phyloP scores from a whole-genome alignment of 2,329 filamentous ascomycete species.

The Didymella arachidicola region DNA sequence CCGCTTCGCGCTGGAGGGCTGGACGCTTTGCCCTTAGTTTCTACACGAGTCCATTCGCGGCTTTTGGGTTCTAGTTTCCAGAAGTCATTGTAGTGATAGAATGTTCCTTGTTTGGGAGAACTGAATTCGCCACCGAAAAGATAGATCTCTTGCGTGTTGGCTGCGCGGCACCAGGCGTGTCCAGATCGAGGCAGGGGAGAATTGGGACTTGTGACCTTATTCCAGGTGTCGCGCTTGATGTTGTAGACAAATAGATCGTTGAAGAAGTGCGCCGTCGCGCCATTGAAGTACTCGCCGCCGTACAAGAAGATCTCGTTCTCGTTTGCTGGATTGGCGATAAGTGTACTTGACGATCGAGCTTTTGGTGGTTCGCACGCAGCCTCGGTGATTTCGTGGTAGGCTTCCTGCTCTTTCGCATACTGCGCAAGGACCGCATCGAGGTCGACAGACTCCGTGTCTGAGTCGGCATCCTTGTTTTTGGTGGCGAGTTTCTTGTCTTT shows the following conservation, averaged over 20 bases:
- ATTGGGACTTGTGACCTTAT: slow-evolving; percentile 87
- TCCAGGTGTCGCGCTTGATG: slow-evolving; percentile 88
- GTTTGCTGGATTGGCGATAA: slow-evolving; percentile 86
- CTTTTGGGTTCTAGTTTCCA: slow-evolving; percentile 87
- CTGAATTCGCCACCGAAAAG: slow-evolving; percentile 97
- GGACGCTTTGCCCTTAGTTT: slow-evolving; percentile 80
- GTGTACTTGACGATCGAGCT: slow-evolving; percentile 78
- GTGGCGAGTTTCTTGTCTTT: slow-evolving; percentile 81
- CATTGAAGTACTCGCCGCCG: slow-evolving; percentile 96
- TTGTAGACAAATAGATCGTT: slow-evolving; percentile 74
- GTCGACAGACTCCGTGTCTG: slow-evolving; percentile 90
- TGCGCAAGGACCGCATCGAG: slow-evolving; percentile 92
- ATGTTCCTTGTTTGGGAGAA: slow-evolving; percentile 95
- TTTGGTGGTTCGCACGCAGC: slow-evolving; percentile 74
- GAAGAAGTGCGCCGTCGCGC: slow-evolving; percentile 77
- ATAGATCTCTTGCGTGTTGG: slow-evolving; percentile 85
- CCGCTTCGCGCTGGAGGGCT: slow-evolving; percentile 85
- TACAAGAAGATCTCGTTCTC: slow-evolving; percentile 89
- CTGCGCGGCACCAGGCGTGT: slow-evolving; percentile 92
- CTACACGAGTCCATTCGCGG: slow-evolving; percentile 90
- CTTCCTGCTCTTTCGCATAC: slow-evolving; percentile 89
- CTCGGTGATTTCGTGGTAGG: slow-evolving; percentile 93
- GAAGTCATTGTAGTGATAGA: slow-evolving; percentile 99
- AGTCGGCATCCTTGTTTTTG: slow-evolving; percentile 77
- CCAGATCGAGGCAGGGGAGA: slow-evolving; percentile 88